Evolutionary conservation across 1,284 basidiomycete species (phyloP).

Genomic region (Trametes versicolor): DNA sequence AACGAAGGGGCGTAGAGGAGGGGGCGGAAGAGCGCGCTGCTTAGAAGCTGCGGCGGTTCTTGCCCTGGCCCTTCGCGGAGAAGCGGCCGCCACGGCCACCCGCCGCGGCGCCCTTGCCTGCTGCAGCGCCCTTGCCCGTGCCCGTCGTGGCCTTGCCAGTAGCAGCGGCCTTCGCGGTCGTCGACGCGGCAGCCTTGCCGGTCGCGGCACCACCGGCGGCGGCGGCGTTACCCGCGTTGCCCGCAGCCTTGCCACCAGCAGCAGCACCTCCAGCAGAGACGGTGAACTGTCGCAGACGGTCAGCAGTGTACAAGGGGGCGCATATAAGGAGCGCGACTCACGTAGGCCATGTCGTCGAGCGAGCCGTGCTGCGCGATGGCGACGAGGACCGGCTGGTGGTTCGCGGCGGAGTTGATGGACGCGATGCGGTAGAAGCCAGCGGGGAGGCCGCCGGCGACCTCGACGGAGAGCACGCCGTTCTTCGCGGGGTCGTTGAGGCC

Average conservation of each 20-base stretch:
- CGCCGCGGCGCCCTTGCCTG: slow-evolving; percentile 26
- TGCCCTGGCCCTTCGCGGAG: slow-evolving; percentile 19
- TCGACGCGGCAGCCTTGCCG: slow-evolving; percentile 27
- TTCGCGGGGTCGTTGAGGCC: slow-evolving; percentile 58
- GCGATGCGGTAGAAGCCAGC: slow-evolving; percentile 65
- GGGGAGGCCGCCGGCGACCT: slow-evolving; percentile 61
- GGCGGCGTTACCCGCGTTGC: slow-evolving; percentile 30
- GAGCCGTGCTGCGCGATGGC: slow-evolving; percentile 70
- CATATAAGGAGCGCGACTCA: slow-evolving; percentile 49
- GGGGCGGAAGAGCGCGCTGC: not conserved
- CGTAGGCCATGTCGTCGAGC: slow-evolving; percentile 67
- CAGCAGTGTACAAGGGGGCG: not conserved
- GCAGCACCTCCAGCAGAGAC: slow-evolving; percentile 39
- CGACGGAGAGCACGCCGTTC: slow-evolving; percentile 58
- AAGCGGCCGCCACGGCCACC: slow-evolving; percentile 17
- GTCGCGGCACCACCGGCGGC: slow-evolving; percentile 18
- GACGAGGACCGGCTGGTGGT: slow-evolving; percentile 63
- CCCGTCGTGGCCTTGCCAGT: slow-evolving; percentile 32
- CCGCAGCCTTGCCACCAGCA: slow-evolving; percentile 34
- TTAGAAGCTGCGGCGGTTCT: slow-evolving; percentile 28
- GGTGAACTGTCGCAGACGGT: slow-evolving; percentile 30
- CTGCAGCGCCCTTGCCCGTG: slow-evolving; percentile 29
- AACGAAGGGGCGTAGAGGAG: not conserved
- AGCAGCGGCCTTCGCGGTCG: slow-evolving; percentile 30
- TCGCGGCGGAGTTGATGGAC: slow-evolving; percentile 61